Evolutionary conservation across 164 flowering plant genomes (phyloP).

Genomic region (Magnolia sinica): DNA sequence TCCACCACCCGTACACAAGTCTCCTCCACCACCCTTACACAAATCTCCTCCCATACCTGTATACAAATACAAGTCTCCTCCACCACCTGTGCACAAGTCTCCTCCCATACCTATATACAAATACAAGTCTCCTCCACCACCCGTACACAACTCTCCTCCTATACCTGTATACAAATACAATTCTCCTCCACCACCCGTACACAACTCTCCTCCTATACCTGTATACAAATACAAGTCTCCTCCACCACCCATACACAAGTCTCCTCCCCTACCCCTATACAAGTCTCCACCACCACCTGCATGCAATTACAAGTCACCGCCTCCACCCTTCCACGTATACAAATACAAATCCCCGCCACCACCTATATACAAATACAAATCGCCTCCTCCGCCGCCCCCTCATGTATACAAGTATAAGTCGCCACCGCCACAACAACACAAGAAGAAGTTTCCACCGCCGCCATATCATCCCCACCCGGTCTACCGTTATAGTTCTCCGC

Average conservation of each 20-base stretch:
- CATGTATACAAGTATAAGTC: conserved; percentile 8
- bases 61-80: conserved; percentile 4
- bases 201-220: neutral
- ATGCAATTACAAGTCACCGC: conserved; percentile 5
- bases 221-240: neutral
- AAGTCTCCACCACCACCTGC: neutral
- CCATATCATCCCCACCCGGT: neutral
- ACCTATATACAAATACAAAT: neutral
- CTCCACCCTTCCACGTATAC: neutral
- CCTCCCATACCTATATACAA: neutral
- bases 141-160: neutral
- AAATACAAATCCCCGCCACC: conserved; percentile 3
- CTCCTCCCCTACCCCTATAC: neutral
- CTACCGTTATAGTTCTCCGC: neutral
- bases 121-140: neutral
- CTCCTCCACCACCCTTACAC: neutral
- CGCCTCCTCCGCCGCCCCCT: neutral
- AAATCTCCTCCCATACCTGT: neutral
- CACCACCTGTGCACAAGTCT: neutral
- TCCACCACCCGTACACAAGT: neutral
- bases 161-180: neutral
- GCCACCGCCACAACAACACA: conserved; percentile 4
- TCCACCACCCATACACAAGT: neutral
- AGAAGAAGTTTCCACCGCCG: conserved; percentile 8
- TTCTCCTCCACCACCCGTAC: neutral